Evolutionary conservation across 2,329 filamentous ascomycete genomes (phyloP).

Genomic region (Pseudogymnoascus sp.): DNA sequence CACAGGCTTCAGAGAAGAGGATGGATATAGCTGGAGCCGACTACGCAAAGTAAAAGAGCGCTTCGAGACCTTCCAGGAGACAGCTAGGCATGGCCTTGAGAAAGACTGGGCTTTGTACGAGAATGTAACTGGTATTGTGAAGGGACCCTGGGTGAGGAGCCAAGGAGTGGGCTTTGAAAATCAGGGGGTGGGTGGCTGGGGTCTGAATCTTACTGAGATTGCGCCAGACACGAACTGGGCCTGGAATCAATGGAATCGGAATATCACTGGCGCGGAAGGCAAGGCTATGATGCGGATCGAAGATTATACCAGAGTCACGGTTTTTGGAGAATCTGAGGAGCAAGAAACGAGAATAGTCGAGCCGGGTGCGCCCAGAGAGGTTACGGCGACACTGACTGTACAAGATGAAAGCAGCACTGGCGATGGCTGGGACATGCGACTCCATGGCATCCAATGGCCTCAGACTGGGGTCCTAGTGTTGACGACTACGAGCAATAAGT

Average conservation of each 20-base stretch:
- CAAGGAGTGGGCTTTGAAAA: conserved; percentile 6
- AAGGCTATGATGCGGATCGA: conserved; percentile 62
- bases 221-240: conserved; percentile 60
- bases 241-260: conserved; percentile 60
- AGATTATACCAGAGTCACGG: conserved; percentile 30
- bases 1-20: conserved; percentile 65
- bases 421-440: conserved; percentile 68
- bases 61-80: conserved; percentile 45
- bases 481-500: conserved; percentile 88
- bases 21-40: conserved; percentile 72
- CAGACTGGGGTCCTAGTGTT: conserved; percentile 71
- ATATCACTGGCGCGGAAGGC: conserved; percentile 67
- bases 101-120: conserved; percentile 24
- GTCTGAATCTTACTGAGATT: conserved; percentile 58
- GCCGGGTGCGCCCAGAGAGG: conserved; percentile 43
- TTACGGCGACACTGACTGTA: conserved; percentile 62
- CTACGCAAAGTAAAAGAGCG: conserved; percentile 58
- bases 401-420: conserved; percentile 63
- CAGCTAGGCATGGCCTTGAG: neutral
- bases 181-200: conserved; percentile 25
- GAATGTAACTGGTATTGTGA: conserved; percentile 30
- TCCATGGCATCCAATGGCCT: conserved; percentile 82
- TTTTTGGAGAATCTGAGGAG: conserved; percentile 26
- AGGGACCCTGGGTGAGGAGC: conserved; percentile 26
- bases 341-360: neutral